phyloP scores from a whole-genome alignment of 495 filamentous ascomycete genomes.

The Chaetomidium leptoderma region DNA sequence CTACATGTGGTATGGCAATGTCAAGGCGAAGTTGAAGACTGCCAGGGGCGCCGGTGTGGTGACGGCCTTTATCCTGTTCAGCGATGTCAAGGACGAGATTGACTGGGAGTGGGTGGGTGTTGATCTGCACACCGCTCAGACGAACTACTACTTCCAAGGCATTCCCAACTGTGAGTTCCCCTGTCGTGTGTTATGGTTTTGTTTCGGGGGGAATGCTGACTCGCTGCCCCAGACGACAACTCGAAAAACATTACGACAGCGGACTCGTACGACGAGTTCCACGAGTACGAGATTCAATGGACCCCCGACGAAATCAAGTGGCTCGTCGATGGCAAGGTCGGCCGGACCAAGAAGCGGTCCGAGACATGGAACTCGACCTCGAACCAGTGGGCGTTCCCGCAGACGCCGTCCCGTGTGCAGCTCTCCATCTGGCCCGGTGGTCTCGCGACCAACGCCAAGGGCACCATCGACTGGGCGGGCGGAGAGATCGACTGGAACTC shows the following conservation, averaged over 20 bases:
- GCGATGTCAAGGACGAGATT: slow-evolving; percentile 95
- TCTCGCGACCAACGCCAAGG: slow-evolving; percentile 66
- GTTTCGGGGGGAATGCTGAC: too few relatives aligned
- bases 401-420: slow-evolving; percentile 89
- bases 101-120: slow-evolving; percentile 92
- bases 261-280: slow-evolving; percentile 76
- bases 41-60: slow-evolving; percentile 83
- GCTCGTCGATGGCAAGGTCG: slow-evolving; percentile 72
- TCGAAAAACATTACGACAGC: slow-evolving; percentile 60
- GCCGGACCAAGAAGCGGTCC: slow-evolving; percentile 66
- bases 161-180: slow-evolving; percentile 75
- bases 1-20: slow-evolving; percentile 97
- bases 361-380: slow-evolving; percentile 80
- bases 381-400: slow-evolving; percentile 83
- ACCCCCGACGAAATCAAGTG: slow-evolving; percentile 77
- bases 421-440: slow-evolving; percentile 96
- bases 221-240: slow-evolving; percentile 58
- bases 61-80: slow-evolving; percentile 90
- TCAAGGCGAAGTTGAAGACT: slow-evolving; percentile 81
- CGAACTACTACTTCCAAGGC: slow-evolving; percentile 97
- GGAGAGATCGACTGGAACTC: slow-evolving; percentile 84
- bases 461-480: slow-evolving; percentile 89
- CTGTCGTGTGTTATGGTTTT: background rate
- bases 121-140: slow-evolving; percentile 73
- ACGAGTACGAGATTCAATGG: slow-evolving; percentile 94